Percentiles rank a stretch among this genome's conserved stretches.
These are phyloP conservation scores for Aspergillus pseudoviridinutans DNA, from an alignment of 2,329 filamentous ascomycete species.

Conservation along the genomic window DNA sequence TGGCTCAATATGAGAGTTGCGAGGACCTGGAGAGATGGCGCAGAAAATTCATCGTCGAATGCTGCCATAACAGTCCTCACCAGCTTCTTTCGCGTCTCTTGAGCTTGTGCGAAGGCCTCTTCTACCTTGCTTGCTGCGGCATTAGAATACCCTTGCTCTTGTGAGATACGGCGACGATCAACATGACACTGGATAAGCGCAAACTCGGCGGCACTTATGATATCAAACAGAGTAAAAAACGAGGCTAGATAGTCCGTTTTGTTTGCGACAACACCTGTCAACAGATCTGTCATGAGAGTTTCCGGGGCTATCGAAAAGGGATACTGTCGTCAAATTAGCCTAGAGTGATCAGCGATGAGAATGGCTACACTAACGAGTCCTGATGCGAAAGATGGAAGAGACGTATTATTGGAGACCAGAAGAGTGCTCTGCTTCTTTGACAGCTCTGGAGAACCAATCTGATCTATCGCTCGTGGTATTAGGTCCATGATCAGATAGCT, in stretches of 20 bases:
- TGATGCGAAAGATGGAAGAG: conserved; percentile 25
- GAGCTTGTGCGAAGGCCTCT: conserved; percentile 14
- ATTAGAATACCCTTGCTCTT: conserved; percentile 17
- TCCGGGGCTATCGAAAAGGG: conserved; percentile 28
- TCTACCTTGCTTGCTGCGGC: conserved; percentile 13
- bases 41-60: conserved; percentile 18
- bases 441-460: conserved; percentile 16
- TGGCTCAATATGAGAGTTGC: conserved; percentile 18
- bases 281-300: conserved; percentile 17
- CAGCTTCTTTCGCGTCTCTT: conserved; percentile 17
- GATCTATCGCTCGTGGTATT: conserved; percentile 26
- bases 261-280: conserved; percentile 13
- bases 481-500: conserved; percentile 29
- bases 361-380: conserved; percentile 23
- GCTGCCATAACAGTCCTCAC: conserved; percentile 18
- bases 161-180: conserved; percentile 24
- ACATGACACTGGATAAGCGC: conserved; percentile 33
- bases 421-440: conserved; percentile 7
- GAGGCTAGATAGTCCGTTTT: conserved; percentile 26
- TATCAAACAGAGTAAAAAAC: conserved; percentile 32
- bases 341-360: not conserved
- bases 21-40: conserved; percentile 17
- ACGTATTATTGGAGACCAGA: conserved; percentile 14
- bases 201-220: conserved; percentile 32
- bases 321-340: conserved; percentile 22